Conservation (phyloP, 2,329 filamentous ascomycete species). For the Emericellopsis atlantica region DNA sequence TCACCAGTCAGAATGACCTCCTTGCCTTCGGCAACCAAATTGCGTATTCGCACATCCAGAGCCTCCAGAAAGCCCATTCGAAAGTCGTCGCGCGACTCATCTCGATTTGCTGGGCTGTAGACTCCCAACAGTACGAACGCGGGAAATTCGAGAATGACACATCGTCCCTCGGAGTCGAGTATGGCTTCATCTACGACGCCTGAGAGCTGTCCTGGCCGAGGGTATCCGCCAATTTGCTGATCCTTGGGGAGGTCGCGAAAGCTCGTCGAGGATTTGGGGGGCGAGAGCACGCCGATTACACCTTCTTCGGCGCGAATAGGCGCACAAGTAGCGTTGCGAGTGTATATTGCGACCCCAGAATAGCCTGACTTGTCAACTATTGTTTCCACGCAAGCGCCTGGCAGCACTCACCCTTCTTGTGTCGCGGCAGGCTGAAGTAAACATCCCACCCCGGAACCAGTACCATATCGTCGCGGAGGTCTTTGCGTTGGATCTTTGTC, state of each 20-base stretch:
- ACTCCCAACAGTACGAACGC: slow-evolving; percentile 89
- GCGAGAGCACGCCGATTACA: slow-evolving; percentile 67
- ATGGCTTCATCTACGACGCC: slow-evolving; percentile 52
- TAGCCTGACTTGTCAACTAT: slow-evolving; percentile 48
- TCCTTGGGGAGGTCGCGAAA: slow-evolving; percentile 65
- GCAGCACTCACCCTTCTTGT: slow-evolving; percentile 70
- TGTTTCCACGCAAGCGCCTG: background rate
- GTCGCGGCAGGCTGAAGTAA: slow-evolving; percentile 82
- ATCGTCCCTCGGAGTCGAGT: slow-evolving; percentile 85
- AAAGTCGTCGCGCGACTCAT: slow-evolving; percentile 73
- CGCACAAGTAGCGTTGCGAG: slow-evolving; percentile 70
- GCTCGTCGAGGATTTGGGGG: slow-evolving; percentile 55
- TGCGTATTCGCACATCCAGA: slow-evolving; percentile 73
- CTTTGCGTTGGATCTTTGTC: slow-evolving; percentile 89
- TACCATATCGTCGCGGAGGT: slow-evolving; percentile 90
- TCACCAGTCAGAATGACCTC: slow-evolving; percentile 79
- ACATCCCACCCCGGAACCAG: slow-evolving; percentile 91
- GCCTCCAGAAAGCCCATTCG: slow-evolving; percentile 68
- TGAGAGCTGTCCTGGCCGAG: slow-evolving; percentile 52
- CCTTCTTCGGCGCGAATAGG: slow-evolving; percentile 90
- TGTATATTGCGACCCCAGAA: slow-evolving; percentile 91
- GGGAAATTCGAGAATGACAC: slow-evolving; percentile 82
- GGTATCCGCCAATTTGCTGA: slow-evolving; percentile 83
- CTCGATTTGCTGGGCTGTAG: slow-evolving; percentile 82
- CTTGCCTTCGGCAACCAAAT: slow-evolving; percentile 69